Percentiles rank a stretch among this genome's conserved stretches.
These are phyloP conservation scores for Orbilia quercus DNA, from an alignment of 2,329 filamentous ascomycete genomes.

Conservation along the genomic window DNA sequence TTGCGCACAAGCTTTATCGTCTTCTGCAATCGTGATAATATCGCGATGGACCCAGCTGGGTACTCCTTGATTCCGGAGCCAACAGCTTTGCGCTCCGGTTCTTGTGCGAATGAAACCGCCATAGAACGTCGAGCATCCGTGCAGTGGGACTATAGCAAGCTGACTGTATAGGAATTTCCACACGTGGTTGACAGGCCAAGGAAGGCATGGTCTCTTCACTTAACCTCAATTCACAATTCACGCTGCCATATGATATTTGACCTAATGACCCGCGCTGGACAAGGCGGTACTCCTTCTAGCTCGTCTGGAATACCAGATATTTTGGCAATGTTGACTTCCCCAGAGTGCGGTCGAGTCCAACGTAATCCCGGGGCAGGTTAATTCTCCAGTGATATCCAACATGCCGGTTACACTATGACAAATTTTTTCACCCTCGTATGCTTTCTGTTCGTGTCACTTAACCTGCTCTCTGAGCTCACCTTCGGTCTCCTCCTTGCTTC, in stretches of 20 bases:
- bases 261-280: no score
- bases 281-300: no score
- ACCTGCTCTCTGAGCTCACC: conserved; percentile 30
- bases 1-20: conserved; percentile 17
- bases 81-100: conserved; percentile 19
- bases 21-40: conserved; percentile 6
- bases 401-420: conserved; percentile 42
- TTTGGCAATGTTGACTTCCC: not conserved
- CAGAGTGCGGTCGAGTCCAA: not conserved
- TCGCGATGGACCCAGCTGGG: not conserved
- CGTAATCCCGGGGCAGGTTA: not conserved
- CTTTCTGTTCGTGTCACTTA: conserved; percentile 28
- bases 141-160: conserved; percentile 29
- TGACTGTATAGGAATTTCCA: conserved; percentile 12
- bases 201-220: not conserved
- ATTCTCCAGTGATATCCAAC: not conserved
- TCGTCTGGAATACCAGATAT: no score
- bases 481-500: conserved; percentile 29
- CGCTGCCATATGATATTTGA: not conserved
- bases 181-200: conserved; percentile 39
- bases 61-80: not conserved
- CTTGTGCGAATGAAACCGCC: conserved; percentile 6
- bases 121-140: conserved; percentile 4
- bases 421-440: conserved; percentile 12
- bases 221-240: not conserved